Conservation (phyloP, 2,329 filamentous ascomycete genomes). For the Neofusicoccum umdonicola region DNA sequence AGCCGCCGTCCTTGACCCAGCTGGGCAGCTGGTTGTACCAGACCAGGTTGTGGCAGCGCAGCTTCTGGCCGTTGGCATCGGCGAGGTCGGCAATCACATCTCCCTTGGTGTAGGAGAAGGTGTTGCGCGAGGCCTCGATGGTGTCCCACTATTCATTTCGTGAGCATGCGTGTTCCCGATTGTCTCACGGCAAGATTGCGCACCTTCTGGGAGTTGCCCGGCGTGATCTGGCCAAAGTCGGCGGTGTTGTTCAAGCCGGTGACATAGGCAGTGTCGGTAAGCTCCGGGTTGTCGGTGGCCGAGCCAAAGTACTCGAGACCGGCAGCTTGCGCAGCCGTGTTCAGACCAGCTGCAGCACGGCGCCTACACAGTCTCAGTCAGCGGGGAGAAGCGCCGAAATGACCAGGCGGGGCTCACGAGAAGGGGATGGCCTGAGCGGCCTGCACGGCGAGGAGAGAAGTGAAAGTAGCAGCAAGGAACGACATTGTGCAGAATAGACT, state of each 20-base stretch:
- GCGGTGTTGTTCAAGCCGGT: conserved; percentile 24
- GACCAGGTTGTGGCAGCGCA: conserved; percentile 43
- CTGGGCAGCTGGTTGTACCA: conserved; percentile 42
- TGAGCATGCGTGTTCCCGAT: background rate
- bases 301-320: conserved; percentile 29
- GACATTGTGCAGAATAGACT: conserved; percentile 4
- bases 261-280: conserved; percentile 24
- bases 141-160: conserved; percentile 32
- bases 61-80: conserved; percentile 34
- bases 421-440: conserved; percentile 20
- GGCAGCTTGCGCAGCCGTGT: conserved; percentile 25
- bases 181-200: background rate
- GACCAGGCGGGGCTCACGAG: background rate
- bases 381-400: background rate
- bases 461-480: conserved; percentile 19
- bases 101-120: conserved; percentile 35
- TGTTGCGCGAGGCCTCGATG: conserved; percentile 34
- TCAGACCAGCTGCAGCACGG: conserved; percentile 25
- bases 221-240: conserved; percentile 28
- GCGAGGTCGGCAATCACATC: conserved; percentile 38
- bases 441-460: conserved; percentile 22
- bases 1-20: conserved; percentile 37
- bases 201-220: conserved; percentile 27
- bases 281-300: conserved; percentile 26
- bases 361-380: background rate